Conservation (phyloP, 805 yeast genomes). For the Metschnikowia kofuensis region DNA sequence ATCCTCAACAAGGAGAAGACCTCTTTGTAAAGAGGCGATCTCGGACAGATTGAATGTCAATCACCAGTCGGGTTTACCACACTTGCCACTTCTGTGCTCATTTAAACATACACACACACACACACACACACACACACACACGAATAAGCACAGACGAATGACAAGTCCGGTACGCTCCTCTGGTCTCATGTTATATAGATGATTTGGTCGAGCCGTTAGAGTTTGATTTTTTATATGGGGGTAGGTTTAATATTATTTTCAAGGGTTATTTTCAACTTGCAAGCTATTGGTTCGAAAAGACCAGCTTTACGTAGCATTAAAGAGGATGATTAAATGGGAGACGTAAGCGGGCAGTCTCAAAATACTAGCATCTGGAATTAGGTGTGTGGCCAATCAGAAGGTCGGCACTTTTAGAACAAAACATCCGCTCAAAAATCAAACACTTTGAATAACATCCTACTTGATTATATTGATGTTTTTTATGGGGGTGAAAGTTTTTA, state of each 20-base stretch:
- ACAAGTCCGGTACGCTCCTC: neutral
- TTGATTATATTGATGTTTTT: no score
- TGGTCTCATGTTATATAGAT: neutral
- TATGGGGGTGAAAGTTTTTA: no score
- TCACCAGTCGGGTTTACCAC: neutral
- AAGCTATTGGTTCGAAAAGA: no score
- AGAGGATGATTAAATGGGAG: no score
- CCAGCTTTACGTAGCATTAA: no score
- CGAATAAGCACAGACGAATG: neutral
- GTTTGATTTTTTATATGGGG: neutral
- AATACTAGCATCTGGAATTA: no score
- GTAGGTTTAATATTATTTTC: neutral
- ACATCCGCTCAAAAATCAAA: no score
- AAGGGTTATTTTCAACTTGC: neutral
- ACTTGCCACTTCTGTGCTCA: neutral
- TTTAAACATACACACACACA: neutral
- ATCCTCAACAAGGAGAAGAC: conserved; percentile 5
- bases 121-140: conserved; percentile 6
- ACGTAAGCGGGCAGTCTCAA: no score
- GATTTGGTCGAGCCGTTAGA: neutral
- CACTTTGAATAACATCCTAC: no score
- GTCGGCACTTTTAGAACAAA: no score
- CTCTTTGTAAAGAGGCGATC: neutral
- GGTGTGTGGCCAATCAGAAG: no score
- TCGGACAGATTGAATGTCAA: no score